Conservation (phyloP, 1,284 basidiomycete species). For the Melampsora americana region DNA sequence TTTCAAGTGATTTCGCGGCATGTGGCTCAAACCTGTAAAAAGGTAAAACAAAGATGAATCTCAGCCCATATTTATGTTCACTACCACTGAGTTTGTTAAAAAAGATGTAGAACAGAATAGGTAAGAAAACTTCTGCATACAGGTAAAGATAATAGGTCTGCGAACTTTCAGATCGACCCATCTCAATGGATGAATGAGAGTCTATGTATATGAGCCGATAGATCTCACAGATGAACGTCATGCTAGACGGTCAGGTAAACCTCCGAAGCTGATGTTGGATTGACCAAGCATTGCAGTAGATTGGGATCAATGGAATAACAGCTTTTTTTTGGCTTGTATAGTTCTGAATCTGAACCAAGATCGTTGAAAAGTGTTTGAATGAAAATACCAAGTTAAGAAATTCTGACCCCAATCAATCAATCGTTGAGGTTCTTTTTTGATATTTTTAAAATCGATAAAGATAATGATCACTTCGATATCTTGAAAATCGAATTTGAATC, state of each 20-base stretch:
- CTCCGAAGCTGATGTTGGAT: background rate
- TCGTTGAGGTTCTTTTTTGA: background rate
- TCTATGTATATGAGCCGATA: background rate
- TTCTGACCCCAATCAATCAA: background rate
- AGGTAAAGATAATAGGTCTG: background rate
- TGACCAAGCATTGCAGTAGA: background rate
- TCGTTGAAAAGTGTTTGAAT: background rate
- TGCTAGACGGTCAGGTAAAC: background rate
- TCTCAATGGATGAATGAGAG: background rate
- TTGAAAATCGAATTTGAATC: no score
- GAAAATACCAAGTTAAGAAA: background rate
- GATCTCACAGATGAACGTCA: background rate
- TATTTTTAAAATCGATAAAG: no score
- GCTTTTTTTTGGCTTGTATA: background rate
- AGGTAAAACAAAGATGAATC: background rate
- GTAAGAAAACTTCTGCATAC: background rate
- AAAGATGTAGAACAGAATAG: background rate
- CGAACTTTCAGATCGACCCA: slow-evolving; percentile 4
- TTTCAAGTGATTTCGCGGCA: slow-evolving; percentile 2
- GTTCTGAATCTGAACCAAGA: background rate
- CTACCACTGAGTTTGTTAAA: background rate
- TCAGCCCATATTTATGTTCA: background rate
- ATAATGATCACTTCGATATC: no score
- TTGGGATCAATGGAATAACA: background rate
- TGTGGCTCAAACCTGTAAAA: background rate